Conservation (phyloP, 352 stramenopile genomes). For the Pythium pectinolyticum region DNA sequence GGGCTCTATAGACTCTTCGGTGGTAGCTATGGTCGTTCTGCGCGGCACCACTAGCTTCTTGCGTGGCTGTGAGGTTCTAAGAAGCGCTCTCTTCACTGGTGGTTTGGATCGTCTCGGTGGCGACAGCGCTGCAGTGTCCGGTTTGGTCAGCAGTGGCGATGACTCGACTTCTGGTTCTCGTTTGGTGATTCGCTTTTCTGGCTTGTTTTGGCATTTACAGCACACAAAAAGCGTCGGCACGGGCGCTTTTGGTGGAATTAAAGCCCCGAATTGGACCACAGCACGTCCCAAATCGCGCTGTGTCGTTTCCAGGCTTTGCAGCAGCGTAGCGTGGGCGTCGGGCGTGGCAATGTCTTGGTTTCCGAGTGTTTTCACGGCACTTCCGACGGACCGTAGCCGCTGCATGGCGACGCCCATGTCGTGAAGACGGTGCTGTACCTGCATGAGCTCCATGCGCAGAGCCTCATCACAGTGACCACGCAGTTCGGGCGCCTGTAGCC, state of each 20-base stretch:
- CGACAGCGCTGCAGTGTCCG: slow-evolving; percentile 23
- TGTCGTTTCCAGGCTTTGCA: neutral
- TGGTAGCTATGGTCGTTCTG: neutral
- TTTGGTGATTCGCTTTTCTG: neutral
- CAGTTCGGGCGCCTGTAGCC: slow-evolving; percentile 19
- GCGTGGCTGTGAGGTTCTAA: neutral
- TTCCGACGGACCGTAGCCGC: slow-evolving; percentile 20
- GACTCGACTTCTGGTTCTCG: neutral
- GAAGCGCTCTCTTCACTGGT: neutral
- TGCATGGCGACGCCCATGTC: slow-evolving; percentile 13
- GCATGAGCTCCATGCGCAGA: slow-evolving; percentile 15
- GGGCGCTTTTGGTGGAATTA: neutral
- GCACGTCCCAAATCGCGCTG: slow-evolving; percentile 16
- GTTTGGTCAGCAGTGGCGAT: slow-evolving; percentile 16
- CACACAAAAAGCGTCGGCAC: slow-evolving; percentile 9
- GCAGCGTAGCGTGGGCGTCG: neutral
- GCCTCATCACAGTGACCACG: slow-evolving; percentile 25
- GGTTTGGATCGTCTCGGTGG: slow-evolving; percentile 12
- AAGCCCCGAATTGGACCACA: neutral
- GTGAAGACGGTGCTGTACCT: slow-evolving; percentile 18
- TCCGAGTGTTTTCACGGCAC: slow-evolving; percentile 6
- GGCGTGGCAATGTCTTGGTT: neutral
- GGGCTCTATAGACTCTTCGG: neutral
- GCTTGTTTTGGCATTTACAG: slow-evolving; percentile 7
- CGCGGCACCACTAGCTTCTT: slow-evolving; percentile 22